phyloP scores from a whole-genome alignment of 108 stramenopile species.

The Nannochloropsis salina region DNA sequence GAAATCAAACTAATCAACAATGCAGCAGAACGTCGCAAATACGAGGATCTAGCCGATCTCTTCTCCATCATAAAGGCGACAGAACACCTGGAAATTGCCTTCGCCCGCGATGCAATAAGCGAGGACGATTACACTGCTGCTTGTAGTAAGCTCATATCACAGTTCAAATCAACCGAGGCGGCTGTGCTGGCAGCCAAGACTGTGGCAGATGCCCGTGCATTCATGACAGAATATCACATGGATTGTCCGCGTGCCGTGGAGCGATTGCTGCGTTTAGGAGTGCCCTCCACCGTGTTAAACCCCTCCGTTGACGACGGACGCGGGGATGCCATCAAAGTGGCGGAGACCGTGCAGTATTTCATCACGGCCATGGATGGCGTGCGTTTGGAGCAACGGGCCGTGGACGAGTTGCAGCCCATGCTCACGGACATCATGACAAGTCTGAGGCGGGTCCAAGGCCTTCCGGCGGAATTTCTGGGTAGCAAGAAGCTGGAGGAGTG shows the following conservation, averaged over 20 bases:
- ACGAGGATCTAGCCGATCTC: slow-evolving; percentile 71
- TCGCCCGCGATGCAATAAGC: slow-evolving; percentile 77
- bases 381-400: slow-evolving; percentile 80
- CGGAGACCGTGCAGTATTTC: slow-evolving; percentile 83
- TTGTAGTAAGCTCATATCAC: slow-evolving; percentile 86
- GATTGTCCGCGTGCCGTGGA: slow-evolving; percentile 90
- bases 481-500: slow-evolving; percentile 74
- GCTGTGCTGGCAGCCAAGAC: slow-evolving; percentile 37
- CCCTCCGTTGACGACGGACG: slow-evolving; percentile 52
- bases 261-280: slow-evolving; percentile 74
- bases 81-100: slow-evolving; percentile 90
- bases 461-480: slow-evolving; percentile 80
- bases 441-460: slow-evolving; percentile 69
- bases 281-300: slow-evolving; percentile 78
- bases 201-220: slow-evolving; percentile 54
- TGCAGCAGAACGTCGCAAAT: slow-evolving; percentile 47
- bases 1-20: slow-evolving; percentile 52
- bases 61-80: slow-evolving; percentile 93
- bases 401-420: slow-evolving; percentile 91
- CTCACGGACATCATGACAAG: slow-evolving; percentile 80
- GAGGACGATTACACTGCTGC: slow-evolving; percentile 72
- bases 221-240: slow-evolving; percentile 83
- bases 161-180: slow-evolving; percentile 83
- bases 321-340: slow-evolving; percentile 69
- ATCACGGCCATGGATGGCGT: slow-evolving; percentile 98